Conservation (phyloP, 192 early-diverging fungal species). For the Lobosporangium transversale region DNA sequence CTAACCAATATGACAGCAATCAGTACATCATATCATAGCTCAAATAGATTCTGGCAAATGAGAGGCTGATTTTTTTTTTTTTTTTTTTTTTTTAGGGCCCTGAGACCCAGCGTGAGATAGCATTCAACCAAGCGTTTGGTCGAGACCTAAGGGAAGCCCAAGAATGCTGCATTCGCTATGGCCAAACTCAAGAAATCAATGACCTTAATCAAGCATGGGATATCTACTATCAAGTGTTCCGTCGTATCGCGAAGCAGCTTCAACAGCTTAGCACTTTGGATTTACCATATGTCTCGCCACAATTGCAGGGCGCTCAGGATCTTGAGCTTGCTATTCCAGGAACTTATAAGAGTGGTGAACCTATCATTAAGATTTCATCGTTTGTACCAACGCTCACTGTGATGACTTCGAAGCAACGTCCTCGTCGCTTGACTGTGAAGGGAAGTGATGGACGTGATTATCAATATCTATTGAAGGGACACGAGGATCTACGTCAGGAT, state of each 20-base stretch:
- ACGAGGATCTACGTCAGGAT: constrained; percentile 98
- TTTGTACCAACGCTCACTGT: constrained; percentile 87
- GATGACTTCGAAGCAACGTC: constrained; percentile 92
- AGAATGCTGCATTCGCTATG: constrained; percentile 84
- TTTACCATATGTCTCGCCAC: constrained; percentile 91
- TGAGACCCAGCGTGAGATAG: constrained; percentile 87
- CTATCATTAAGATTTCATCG: constrained; percentile 86
- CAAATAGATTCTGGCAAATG: too few relatives aligned
- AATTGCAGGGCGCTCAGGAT: constrained; percentile 81
- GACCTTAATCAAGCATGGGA: constrained; percentile 96
- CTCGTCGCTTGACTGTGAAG: constrained; percentile 82
- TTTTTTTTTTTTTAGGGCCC: constrained; percentile 67
- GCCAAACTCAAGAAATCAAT: constrained; percentile 77
- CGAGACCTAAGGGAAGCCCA: constrained; percentile 85
- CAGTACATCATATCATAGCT: too few relatives aligned
- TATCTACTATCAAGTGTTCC: constrained; percentile 85
- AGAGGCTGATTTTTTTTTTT: too few relatives aligned
- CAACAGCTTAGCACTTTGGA: constrained; percentile 84
- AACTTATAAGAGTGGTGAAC: constrained; percentile 86
- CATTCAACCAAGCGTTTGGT: constrained; percentile 92
- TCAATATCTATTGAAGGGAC: constrained; percentile 93
- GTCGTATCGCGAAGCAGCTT: constrained; percentile 83
- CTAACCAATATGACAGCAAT: too few relatives aligned
- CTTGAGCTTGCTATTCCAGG: constrained; percentile 91
- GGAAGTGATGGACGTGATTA: constrained; percentile 93